phyloP scores from a whole-genome alignment of 1,139 yeast species.

The Taiozyma sp. region DNA sequence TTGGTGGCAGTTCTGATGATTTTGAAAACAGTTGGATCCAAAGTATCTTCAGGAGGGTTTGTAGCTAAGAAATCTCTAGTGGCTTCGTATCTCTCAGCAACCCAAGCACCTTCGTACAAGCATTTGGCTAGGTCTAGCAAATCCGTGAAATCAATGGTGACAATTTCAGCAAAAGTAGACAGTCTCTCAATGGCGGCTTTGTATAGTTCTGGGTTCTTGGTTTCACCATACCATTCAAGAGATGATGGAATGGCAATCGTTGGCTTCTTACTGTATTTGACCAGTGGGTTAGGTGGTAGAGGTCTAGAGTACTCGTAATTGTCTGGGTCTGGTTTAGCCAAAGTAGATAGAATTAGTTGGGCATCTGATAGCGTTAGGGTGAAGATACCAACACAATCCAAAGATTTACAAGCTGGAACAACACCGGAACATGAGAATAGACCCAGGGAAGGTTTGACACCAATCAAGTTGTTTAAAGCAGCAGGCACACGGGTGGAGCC shows the following conservation, averaged over 20 bases:
- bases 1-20: slow-evolving; percentile 77
- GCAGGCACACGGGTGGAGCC: slow-evolving; percentile 99
- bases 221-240: slow-evolving; percentile 77
- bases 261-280: slow-evolving; percentile 55
- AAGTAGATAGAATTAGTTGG: slow-evolving; percentile 61
- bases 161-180: slow-evolving; percentile 53
- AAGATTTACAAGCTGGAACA: slow-evolving; percentile 94
- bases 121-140: slow-evolving; percentile 81
- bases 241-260: slow-evolving; percentile 70
- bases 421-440: slow-evolving; percentile 82
- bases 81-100: slow-evolving; percentile 89
- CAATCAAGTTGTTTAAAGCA: slow-evolving; percentile 85
- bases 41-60: slow-evolving; percentile 61
- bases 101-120: slow-evolving; percentile 98
- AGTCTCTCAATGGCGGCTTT: slow-evolving; percentile 56
- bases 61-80: slow-evolving; percentile 67
- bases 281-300: slow-evolving; percentile 62
- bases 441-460: slow-evolving; percentile 90
- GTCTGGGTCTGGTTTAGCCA: slow-evolving; percentile 70
- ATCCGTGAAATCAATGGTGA: slow-evolving; percentile 65
- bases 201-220: slow-evolving; percentile 68
- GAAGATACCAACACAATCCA: slow-evolving; percentile 89
- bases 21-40: slow-evolving; percentile 80
- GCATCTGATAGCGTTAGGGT: slow-evolving; percentile 78
- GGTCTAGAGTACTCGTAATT: slow-evolving; percentile 77